phyloP scores from a whole-genome alignment of 805 yeast genomes.

The Metschnikowia peoriensis region DNA sequence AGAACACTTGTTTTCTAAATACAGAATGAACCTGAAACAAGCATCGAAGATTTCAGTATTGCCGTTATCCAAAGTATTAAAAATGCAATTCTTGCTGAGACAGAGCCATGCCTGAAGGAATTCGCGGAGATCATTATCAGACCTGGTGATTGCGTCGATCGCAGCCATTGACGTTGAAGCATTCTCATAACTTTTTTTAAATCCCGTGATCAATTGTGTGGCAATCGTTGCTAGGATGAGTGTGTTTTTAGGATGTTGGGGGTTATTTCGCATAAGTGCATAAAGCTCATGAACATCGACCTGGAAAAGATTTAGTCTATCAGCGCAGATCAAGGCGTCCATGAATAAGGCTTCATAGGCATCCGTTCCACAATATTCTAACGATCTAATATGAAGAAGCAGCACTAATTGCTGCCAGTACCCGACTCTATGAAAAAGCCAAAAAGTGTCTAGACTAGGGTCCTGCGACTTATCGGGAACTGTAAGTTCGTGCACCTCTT shows the following conservation, averaged over 20 bases:
- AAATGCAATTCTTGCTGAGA: conserved; percentile 12
- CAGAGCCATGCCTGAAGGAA: conserved; percentile 16
- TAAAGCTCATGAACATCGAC: conserved; percentile 6
- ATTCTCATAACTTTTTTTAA: neutral
- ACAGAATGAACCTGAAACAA: conserved; percentile 9
- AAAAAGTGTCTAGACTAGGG: conserved; percentile 21
- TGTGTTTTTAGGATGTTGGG: conserved; percentile 18
- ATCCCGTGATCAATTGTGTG: conserved; percentile 8
- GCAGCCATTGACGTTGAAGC: conserved; percentile 10
- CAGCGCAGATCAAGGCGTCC: conserved; percentile 21
- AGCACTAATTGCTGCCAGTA: conserved; percentile 30
- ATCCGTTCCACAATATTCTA: neutral
- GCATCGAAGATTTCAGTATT: conserved; percentile 29
- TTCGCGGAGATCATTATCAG: conserved; percentile 1
- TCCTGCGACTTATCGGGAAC: conserved; percentile 1
- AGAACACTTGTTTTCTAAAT: conserved; percentile 4
- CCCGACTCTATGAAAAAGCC: conserved; percentile 26
- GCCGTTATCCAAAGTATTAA: conserved; percentile 16
- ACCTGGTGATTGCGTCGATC: conserved; percentile 14
- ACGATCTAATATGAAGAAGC: conserved; percentile 4
- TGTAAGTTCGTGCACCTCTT: conserved; percentile 9
- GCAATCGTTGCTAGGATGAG: conserved; percentile 8
- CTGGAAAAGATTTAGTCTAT: conserved; percentile 14
- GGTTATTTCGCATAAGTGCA: conserved; percentile 8
- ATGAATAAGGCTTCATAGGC: conserved; percentile 25